Evolutionary conservation across 2,329 filamentous ascomycete genomes (phyloP).

Genomic region (Aspergillus oerlinghausenensis): DNA sequence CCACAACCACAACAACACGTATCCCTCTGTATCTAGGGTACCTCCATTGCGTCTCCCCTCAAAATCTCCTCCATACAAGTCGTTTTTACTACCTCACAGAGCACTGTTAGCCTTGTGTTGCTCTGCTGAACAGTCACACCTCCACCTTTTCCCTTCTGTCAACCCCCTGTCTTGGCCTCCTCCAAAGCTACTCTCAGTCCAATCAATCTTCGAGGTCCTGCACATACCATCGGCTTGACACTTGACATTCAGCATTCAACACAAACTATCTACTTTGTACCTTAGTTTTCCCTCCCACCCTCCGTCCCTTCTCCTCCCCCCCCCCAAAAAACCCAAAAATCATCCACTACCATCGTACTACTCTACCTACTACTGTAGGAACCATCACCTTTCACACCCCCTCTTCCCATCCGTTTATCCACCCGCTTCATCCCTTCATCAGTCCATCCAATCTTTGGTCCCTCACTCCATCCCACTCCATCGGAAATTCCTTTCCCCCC

Average conservation of each 20-base stretch:
- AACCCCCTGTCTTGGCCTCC: conserved; percentile 7
- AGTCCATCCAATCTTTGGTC: conserved; percentile 1
- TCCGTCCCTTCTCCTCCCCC: not conserved
- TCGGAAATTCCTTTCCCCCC: not conserved
- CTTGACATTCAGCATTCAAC: not conserved
- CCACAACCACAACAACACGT: not conserved
- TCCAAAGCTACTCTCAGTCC: not conserved
- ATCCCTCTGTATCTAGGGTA: not conserved
- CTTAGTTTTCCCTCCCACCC: not conserved
- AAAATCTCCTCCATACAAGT: not conserved
- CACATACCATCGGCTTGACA: not conserved
- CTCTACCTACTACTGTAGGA: not conserved
- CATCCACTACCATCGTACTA: not conserved
- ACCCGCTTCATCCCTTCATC: not conserved
- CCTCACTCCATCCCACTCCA: conserved; percentile 4
- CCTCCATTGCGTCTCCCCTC: not conserved
- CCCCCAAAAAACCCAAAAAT: not conserved
- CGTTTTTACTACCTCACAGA: not conserved
- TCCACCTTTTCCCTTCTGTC: not conserved
- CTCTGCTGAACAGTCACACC: conserved; percentile 1
- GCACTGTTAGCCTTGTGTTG: conserved; percentile 2
- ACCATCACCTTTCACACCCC: not conserved
- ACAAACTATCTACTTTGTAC: not conserved
- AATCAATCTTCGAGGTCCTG: not conserved
- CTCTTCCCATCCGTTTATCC: not conserved